These are phyloP conservation scores for Tylopilus balloui DNA, from an alignment of 768 basidiomycete genomes.

Conservation along the genomic window DNA sequence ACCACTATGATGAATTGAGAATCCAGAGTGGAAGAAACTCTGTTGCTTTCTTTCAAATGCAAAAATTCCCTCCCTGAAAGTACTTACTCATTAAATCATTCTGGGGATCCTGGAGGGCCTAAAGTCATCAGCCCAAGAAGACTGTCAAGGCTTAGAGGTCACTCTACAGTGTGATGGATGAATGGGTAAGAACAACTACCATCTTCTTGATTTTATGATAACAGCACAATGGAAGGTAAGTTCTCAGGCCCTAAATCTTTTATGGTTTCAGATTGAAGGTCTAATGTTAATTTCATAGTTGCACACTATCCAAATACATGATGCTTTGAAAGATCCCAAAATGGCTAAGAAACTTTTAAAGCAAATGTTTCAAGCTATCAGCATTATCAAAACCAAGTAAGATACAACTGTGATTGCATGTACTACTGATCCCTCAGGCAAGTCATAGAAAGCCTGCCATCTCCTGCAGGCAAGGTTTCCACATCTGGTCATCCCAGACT, in stretches of 20 bases:
- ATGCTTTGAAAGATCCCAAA: constrained; percentile 31
- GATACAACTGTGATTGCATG: constrained; percentile 23
- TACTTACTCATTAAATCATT: constrained; percentile 14
- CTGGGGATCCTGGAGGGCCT: constrained; percentile 5
- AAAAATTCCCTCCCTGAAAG: not conserved
- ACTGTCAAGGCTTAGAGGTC: constrained; percentile 11
- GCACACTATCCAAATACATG: constrained; percentile 29
- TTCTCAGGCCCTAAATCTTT: not conserved
- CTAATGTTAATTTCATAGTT: constrained; percentile 12
- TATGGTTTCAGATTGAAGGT: no score
- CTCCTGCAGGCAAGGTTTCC: constrained; percentile 20
- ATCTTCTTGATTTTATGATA: constrained; percentile 34
- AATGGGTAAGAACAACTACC: constrained; percentile 32
- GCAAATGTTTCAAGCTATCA: constrained; percentile 16
- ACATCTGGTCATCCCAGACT: constrained; percentile 31
- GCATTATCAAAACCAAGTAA: constrained; percentile 23
- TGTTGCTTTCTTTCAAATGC: not conserved
- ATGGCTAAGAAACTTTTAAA: constrained; percentile 30
- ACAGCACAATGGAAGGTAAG: constrained; percentile 3
- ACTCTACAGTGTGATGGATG: constrained; percentile 37
- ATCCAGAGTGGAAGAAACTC: not conserved
- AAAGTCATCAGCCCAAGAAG: not conserved
- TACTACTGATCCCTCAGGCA: constrained; percentile 34
- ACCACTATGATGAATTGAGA: constrained; percentile 3
- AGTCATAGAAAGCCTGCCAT: constrained; percentile 26